Evolutionary conservation across 2,329 filamentous ascomycete genomes (phyloP).

Genomic region (Cordyceps pruinosa): DNA sequence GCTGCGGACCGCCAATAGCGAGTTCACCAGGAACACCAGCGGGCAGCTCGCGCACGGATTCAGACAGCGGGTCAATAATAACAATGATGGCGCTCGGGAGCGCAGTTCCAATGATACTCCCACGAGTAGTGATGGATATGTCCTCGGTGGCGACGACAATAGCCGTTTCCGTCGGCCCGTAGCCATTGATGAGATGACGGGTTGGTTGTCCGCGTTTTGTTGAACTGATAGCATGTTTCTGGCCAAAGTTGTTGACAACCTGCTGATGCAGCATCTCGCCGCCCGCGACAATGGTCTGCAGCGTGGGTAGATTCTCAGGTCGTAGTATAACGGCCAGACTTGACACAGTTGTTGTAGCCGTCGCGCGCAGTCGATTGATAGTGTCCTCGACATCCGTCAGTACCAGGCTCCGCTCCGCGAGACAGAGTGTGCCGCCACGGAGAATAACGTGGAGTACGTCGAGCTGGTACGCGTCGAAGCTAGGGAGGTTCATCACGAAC

Average conservation of each 20-base stretch:
- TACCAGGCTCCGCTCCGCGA: constrained; percentile 3
- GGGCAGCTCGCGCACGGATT: background rate
- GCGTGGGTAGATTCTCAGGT: background rate
- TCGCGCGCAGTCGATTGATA: constrained; percentile 2
- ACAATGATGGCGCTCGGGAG: background rate
- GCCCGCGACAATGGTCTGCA: background rate
- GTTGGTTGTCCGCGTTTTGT: background rate
- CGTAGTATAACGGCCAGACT: constrained; percentile 5
- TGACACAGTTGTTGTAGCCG: constrained; percentile 2
- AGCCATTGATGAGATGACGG: constrained; percentile 1
- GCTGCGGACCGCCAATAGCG: constrained; percentile 20
- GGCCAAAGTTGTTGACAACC: background rate
- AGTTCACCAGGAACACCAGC: constrained; percentile 7
- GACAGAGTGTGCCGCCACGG: constrained; percentile 3
- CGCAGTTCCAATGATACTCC: background rate
- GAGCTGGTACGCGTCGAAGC: constrained; percentile 5
- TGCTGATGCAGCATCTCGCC: constrained; percentile 8
- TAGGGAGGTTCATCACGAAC: constrained; percentile 4
- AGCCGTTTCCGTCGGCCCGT: constrained; percentile 4
- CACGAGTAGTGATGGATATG: background rate
- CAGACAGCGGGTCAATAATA: background rate
- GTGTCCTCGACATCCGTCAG: constrained; percentile 3
- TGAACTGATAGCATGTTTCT: background rate
- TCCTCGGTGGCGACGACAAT: background rate
- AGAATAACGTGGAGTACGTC: background rate